phyloP scores from a whole-genome alignment of 202 grass and related monocot genomes.

The Alloteropsis angusta region DNA sequence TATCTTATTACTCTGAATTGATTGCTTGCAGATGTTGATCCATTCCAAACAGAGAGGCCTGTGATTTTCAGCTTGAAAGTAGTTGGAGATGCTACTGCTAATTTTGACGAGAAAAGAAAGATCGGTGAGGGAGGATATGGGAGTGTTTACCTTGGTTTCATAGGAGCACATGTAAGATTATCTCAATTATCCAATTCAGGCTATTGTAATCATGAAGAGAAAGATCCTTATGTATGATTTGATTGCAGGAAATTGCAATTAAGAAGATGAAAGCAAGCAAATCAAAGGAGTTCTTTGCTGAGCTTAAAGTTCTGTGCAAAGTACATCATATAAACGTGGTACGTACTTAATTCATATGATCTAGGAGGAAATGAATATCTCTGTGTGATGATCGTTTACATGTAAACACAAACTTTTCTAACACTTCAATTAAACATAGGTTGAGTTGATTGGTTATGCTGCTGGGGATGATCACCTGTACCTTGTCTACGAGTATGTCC shows the following conservation, averaged over 20 bases:
- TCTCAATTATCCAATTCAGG: background rate
- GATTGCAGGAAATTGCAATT: constrained; percentile 49
- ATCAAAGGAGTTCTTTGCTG: constrained; percentile 69
- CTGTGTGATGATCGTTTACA: background rate
- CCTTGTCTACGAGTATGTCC: constrained; percentile 62
- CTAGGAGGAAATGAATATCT: background rate
- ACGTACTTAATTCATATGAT: constrained; percentile 3
- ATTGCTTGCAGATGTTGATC: constrained; percentile 35
- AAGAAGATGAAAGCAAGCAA: constrained; percentile 78
- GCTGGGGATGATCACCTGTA: constrained; percentile 59
- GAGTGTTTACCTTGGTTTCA: constrained; percentile 56
- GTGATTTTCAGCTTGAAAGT: constrained; percentile 46
- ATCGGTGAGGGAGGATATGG: constrained; percentile 65
- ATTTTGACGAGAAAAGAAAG: constrained; percentile 47
- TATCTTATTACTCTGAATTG: constrained; percentile 16
- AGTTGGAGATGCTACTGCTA: constrained; percentile 36
- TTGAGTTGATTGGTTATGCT: constrained; percentile 68
- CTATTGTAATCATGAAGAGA: constrained; percentile 15
- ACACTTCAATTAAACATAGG: constrained; percentile 27
- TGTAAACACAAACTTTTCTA: background rate
- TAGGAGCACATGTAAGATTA: constrained; percentile 33
- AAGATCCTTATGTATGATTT: constrained; percentile 1
- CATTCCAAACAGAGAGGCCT: constrained; percentile 50
- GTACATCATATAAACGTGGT: constrained; percentile 74
- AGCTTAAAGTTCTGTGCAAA: constrained; percentile 72